These are phyloP conservation scores for Anastatica hierochuntica DNA, from an alignment of 345 rosid species.

Conservation along the genomic window DNA sequence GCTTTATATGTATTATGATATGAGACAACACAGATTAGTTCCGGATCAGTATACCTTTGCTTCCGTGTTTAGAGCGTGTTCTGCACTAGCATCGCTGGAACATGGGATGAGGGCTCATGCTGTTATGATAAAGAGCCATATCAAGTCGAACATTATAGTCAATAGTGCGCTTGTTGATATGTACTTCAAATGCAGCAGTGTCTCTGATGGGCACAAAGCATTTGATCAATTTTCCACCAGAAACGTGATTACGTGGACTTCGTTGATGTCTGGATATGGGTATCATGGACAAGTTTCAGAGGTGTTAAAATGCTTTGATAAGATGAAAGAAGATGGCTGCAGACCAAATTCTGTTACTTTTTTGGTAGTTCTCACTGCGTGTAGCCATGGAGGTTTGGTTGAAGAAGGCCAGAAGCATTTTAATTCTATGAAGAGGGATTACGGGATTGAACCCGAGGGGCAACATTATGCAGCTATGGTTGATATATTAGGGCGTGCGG, in stretches of 20 bases:
- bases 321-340: slow-evolving; percentile 45
- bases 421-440: slow-evolving; percentile 42
- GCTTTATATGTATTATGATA: slow-evolving; percentile 35
- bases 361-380: slow-evolving; percentile 50
- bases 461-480: slow-evolving; percentile 65
- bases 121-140: no score
- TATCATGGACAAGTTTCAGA: slow-evolving; percentile 52
- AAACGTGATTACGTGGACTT: slow-evolving; percentile 61
- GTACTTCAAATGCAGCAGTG: slow-evolving; percentile 61
- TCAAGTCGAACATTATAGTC: no score
- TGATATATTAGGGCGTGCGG: slow-evolving; percentile 61
- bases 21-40: no score
- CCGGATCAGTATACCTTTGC: no score
- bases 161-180: no score
- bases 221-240: slow-evolving; percentile 33
- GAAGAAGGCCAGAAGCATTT: slow-evolving; percentile 48
- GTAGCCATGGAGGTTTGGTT: slow-evolving; percentile 64
- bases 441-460: slow-evolving; percentile 47
- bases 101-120: no score
- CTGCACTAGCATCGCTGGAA: no score
- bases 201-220: slow-evolving; percentile 35
- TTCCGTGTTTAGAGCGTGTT: no score
- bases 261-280: slow-evolving; percentile 61
- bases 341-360: slow-evolving; percentile 59
- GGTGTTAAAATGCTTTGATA: slow-evolving; percentile 57